Evolutionary conservation across 2,329 filamentous ascomycete genomes (phyloP), one percentile per base, ranked within the genome.

Genomic region (Hirsutella rhossiliensis): DNA sequence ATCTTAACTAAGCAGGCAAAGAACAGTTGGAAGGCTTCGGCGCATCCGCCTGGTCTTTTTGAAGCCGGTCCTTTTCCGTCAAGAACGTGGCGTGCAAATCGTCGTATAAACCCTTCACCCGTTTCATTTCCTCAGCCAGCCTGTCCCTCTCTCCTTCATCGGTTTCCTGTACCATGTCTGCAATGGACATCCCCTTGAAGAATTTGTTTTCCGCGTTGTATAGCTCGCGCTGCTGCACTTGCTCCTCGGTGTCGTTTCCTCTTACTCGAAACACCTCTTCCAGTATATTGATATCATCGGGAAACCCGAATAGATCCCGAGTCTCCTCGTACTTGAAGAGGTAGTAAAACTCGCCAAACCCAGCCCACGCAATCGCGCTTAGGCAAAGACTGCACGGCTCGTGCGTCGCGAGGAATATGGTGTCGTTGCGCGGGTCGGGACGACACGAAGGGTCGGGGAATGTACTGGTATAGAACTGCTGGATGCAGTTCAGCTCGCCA

Each of bases 401-500:
- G 53, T 78, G 74, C 0, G 75, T 77, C 4, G 73, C 69, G 46
- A 78, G 66, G 61, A 78, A 78, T 53, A 78, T 52, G 59, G 73
- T 76, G 51, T 73, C 70, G 11, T 59, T 57, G 5, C 51, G 47
- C 2, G 67, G 61, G 34, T 56, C 56, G 0, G 68, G 67, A 1
- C 69, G 63, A 11, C 59, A 52, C 32, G 55, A 46, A 3, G 67
- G 52, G 40, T 57, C 48, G 12, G 63, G 55, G 47, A 60, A 59
- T n/a, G 53, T 52, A 1, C 54, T 53, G 0, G 63, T 64, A 58
- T 74, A 78, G 61, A 78, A 78, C 30, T 69, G 59, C 52, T 76
- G 73, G 57, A 78, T 76, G 62, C 74, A 78, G 56, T 76, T 74
- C 56, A 78, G 75, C 51, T 78, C 75, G 47, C 74, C 75, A 55